Evolutionary conservation across 495 filamentous ascomycete species (phyloP).

Genomic region (Aspergillus sclerotioniger): DNA sequence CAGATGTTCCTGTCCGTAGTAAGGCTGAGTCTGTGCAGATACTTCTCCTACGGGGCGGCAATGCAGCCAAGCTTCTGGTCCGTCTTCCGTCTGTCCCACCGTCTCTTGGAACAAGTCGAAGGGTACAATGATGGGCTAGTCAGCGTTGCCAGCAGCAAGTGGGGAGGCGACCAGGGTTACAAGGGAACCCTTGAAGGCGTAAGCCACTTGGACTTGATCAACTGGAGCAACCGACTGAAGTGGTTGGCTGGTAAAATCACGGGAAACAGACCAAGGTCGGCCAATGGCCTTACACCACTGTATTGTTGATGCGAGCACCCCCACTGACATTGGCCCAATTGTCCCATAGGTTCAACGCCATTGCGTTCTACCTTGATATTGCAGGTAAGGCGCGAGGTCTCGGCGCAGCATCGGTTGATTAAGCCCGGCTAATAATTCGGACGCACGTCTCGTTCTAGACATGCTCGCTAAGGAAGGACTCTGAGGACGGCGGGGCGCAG

Average conservation of each 20-base stretch:
- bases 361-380: slow-evolving; percentile 92
- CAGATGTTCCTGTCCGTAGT: background rate
- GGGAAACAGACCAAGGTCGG: slow-evolving; percentile 66
- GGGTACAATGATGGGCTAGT: slow-evolving; percentile 93
- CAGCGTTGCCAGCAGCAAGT: slow-evolving; percentile 77
- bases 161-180: slow-evolving; percentile 70
- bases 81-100: slow-evolving; percentile 70
- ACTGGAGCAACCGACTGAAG: slow-evolving; percentile 85
- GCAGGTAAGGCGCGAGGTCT: slow-evolving; percentile 51
- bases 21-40: slow-evolving; percentile 43
- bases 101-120: slow-evolving; percentile 66
- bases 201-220: slow-evolving; percentile 90
- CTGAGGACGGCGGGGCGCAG: slow-evolving; percentile 16
- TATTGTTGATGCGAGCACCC: slow-evolving; percentile 4
- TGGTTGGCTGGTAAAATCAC: slow-evolving; percentile 67
- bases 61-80: slow-evolving; percentile 65
- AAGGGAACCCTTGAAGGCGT: slow-evolving; percentile 87
- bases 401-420: background rate
- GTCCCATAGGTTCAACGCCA: slow-evolving; percentile 78
- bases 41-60: slow-evolving; percentile 88
- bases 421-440: slow-evolving; percentile 10
- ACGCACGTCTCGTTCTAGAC: slow-evolving; percentile 19
- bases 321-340: slow-evolving; percentile 12
- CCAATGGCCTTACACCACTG: background rate
- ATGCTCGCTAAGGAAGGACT: slow-evolving; percentile 41